Base-by-base conservation (phyloP, 2,329 filamentous ascomycete genomes). In the Aaosphaeria pasadenensis region DNA sequence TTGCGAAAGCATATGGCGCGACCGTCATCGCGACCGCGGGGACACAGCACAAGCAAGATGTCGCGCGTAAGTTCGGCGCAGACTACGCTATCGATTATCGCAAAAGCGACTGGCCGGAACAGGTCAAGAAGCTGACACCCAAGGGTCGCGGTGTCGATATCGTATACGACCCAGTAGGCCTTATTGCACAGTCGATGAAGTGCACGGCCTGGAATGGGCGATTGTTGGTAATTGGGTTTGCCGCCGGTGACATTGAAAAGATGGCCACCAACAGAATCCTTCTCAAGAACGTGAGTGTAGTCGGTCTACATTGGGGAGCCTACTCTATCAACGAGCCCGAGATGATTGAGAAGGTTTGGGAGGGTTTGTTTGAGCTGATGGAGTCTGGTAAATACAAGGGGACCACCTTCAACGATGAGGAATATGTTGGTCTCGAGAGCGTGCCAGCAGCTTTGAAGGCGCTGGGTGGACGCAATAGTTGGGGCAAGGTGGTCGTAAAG, bases 401-500 rank as follows among this genome's bases (percentile, higher is more conserved):
- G 0, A 96, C 91, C 0, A 86, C 88, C 50, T 97, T 90, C 65
- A 85, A 81, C 2, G 91, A 95, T 64, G 82, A 85, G 70, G 84
- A 87, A 60, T 96, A 91, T 71, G 83, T 88, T 11, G 92, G 92
- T 0, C 71, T 97, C 46, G 90, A 95, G 60, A 85, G 78, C 49
- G 81, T 96, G 30, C 86, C 87, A 0, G 82, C 81, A 51, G 91
- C 91, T 1, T 70, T 97, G 60, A 77, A 86, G 60, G 88, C 88
- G 2, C 72, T 97, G 47, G 91, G 89, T 1, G 83, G 83, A 1
- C 78, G 92, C 50, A 88, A 87, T 44, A 96, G 91, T 1, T 97
- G 92, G 92, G 92, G 92, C 0, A 97, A 97, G 78, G 92, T 97
- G 1, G 89, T 96, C 1, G 86, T 96, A 17, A 89, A 89, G 72